Conservation (phyloP, 2,329 filamentous ascomycete species). For the Allantophomopsis lycopodina region DNA sequence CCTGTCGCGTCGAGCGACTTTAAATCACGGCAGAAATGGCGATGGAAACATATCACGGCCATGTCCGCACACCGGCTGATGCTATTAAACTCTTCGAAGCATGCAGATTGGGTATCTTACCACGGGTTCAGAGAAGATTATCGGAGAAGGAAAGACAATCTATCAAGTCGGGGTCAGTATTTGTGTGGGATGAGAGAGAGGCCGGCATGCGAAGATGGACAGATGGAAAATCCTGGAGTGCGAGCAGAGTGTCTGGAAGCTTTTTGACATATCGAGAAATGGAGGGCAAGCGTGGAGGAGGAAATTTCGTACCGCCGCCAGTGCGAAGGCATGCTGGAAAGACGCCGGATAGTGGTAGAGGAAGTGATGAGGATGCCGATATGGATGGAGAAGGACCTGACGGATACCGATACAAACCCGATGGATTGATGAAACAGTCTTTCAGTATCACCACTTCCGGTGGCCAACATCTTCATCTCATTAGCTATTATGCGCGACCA, state of each 20-base stretch:
- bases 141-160: constrained; percentile 96
- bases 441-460: constrained; percentile 95
- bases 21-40: constrained; percentile 9
- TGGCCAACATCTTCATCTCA: constrained; percentile 87
- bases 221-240: constrained; percentile 98
- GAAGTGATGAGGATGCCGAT: constrained; percentile 72
- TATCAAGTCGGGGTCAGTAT: constrained; percentile 92
- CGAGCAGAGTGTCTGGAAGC: constrained; percentile 90
- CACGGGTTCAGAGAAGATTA: constrained; percentile 85
- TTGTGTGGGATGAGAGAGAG: constrained; percentile 99
- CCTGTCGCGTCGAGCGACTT: background rate
- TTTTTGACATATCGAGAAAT: constrained; percentile 97
- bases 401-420: constrained; percentile 87
- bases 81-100: constrained; percentile 98
- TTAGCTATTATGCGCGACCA: constrained; percentile 88
- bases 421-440: constrained; percentile 98
- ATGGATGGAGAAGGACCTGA: constrained; percentile 61
- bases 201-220: constrained; percentile 98
- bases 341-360: constrained; percentile 70
- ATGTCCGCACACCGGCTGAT: constrained; percentile 89
- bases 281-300: constrained; percentile 90
- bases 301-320: constrained; percentile 46
- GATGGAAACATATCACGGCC: constrained; percentile 96
- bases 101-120: constrained; percentile 76
- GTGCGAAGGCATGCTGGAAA: constrained; percentile 48